phyloP scores from a whole-genome alignment of 305 asterid species.

The Withania somnifera region DNA sequence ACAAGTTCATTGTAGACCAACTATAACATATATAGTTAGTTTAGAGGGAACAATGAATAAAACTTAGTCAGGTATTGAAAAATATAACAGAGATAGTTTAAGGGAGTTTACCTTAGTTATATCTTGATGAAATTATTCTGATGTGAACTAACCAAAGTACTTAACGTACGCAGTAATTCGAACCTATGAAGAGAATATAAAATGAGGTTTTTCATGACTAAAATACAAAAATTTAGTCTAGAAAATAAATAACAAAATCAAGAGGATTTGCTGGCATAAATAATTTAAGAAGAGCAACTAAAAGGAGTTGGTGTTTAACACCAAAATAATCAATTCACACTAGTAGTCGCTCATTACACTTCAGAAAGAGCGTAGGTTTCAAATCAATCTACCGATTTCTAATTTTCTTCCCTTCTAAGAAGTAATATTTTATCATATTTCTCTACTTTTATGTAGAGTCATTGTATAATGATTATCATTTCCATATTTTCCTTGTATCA shows the following conservation, averaged over 20 bases:
- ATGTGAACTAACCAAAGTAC: conserved; percentile 88
- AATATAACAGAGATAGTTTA: background rate
- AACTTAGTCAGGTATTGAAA: background rate
- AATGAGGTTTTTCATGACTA: background rate
- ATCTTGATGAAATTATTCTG: conserved; percentile 94
- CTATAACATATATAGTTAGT: background rate
- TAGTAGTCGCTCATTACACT: too few species aligned
- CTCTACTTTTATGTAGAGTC: too few species aligned
- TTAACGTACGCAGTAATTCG: conserved; percentile 89
- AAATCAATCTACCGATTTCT: too few species aligned
- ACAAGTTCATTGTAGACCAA: too few species aligned
- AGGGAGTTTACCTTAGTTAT: conserved; percentile 66
- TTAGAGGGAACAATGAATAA: conserved; percentile 5
- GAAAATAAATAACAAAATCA: background rate
- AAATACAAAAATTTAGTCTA: background rate
- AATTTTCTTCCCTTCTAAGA: too few species aligned
- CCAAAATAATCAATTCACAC: too few species aligned
- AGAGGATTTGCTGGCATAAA: background rate
- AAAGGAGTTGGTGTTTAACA: too few species aligned
- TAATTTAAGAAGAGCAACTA: background rate
- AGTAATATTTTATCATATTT: too few species aligned
- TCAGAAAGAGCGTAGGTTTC: too few species aligned
- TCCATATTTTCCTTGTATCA: too few species aligned
- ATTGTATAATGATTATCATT: too few species aligned
- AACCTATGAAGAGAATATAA: conserved; percentile 40